Evolutionary conservation across 2,329 filamentous ascomycete genomes (phyloP), one percentile per base, ranked within the genome.

Genomic region (Verticillium tricorpus): DNA sequence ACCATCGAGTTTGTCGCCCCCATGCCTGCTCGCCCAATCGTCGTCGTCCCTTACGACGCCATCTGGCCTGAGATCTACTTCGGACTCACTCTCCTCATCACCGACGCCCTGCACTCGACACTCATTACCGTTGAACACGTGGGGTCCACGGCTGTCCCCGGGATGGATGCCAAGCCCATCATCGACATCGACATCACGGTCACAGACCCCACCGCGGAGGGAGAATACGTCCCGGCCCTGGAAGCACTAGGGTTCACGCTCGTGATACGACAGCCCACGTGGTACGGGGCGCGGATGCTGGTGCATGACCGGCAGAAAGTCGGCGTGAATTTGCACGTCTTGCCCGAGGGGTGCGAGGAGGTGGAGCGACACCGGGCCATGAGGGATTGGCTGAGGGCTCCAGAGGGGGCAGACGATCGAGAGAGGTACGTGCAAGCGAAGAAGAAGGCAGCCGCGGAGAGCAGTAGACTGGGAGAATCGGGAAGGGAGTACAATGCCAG

Each of bases 151-250:
- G 80, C 78, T 58, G 73, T 85, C 7, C 79, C 80, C 0, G 72
- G 70, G 8, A 74, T 85, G 3, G 73, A 79, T 0, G 82, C 83
- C 56, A 85, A 85, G 70, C 72, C 75, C 34, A 70, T 84, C 56
- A 80, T 85, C 56, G 82, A 85, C 67, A 74, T 85, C 32, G 83
- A 85, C 66, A 69, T 85, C 9, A 72, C 78, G 3, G 73, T 85
- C 8, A 57, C 67, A 3, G 72, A 82, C 57, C 62, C 75, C 28
- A 65, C 65, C 12, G 73, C 77, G 45, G 81, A 84, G 65, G 68
- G 64, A 2, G 68, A 69, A 1, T 84, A 83, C 63, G 78, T 77
- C 8, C 66, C 72, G 2, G 69, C 69, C 3, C 77, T 84, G 4
- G 78, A 82, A 66, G 63, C 67, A 0, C 74, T 67, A 0, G 80